Base-by-base conservation (phyloP, 768 basidiomycete genomes). In the Mycena albidolilacea region DNA sequence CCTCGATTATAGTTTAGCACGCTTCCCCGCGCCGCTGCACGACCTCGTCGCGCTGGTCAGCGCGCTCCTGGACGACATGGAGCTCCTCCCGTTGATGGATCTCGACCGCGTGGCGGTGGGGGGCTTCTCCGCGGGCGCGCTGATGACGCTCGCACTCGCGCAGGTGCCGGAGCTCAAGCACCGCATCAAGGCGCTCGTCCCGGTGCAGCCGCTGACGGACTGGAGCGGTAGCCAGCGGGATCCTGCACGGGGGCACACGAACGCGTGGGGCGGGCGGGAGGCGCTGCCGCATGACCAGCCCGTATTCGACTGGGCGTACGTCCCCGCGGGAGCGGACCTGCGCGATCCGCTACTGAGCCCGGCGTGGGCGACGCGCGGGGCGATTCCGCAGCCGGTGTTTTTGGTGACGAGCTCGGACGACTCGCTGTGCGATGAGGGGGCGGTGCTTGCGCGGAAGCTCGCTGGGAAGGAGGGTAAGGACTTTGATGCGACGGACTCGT, bases 391-490 rank as follows among this genome's bases (percentile, higher is more conserved):
- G 58, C 38, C 39, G 58, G 58, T 59, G n/a, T 59, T 59, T 41
- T 59, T 59, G 19, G 38, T 59, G 58, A 58, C 58, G 38, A 41
- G 58, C 58, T 59, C 39, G 58, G 58, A 59, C 11, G 58, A 59
- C 8, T 12, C 38, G 17, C 30, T 57, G 5, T 35, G 55, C 55
- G 55, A 35, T 30, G 55, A 35, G 30, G 55, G 30, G 55, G 55
- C 30, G 14, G 55, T 30, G 55, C 30, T 30, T 5, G 39, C 38
- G 38, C 37, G 19, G 38, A 59, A 41, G 39, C 38, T 59, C 8
- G 58, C 58, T 4, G 58, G 58, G 9, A 41, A 59, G 39, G 38
- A 59, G 19, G 39, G 19, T 8, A 21, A 11, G 58, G 10, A 21
- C 5, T 59, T 39, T 12, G 58, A 59, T 21, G 58, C 41, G 58